Conservation (phyloP, 495 filamentous ascomycete genomes). For the Penicillium arizonense region DNA sequence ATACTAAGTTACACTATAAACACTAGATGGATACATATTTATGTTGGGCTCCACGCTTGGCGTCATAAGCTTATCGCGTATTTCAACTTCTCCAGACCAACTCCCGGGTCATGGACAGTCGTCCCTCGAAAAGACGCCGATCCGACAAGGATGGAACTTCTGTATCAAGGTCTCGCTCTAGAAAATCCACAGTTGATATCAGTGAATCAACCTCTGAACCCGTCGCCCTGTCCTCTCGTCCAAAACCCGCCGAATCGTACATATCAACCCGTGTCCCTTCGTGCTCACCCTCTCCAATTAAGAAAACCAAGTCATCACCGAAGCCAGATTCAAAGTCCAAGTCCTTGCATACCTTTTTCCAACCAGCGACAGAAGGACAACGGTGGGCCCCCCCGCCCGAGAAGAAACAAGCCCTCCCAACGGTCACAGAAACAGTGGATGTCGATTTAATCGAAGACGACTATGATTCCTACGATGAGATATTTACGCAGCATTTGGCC, state of each 20-base stretch:
- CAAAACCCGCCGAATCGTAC: slow-evolving; percentile 14
- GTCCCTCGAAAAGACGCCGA: slow-evolving; percentile 47
- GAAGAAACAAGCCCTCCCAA: slow-evolving; percentile 9
- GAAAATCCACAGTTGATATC: no score
- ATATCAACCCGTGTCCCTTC: slow-evolving; percentile 9
- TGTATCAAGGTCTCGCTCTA: neutral
- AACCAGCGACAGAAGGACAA: slow-evolving; percentile 25
- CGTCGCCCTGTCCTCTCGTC: slow-evolving; percentile 11
- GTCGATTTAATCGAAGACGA: slow-evolving; percentile 52
- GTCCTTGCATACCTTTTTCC: slow-evolving; percentile 23
- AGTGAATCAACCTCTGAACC: slow-evolving; percentile 3
- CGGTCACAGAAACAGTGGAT: slow-evolving; percentile 18
- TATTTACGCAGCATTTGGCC: slow-evolving; percentile 28
- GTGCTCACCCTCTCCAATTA: slow-evolving; percentile 21
- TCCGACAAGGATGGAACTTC: slow-evolving; percentile 6
- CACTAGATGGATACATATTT: neutral
- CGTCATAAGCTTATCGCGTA: slow-evolving; percentile 20
- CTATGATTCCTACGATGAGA: slow-evolving; percentile 49
- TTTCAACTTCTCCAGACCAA: slow-evolving; percentile 8
- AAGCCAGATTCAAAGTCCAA: slow-evolving; percentile 12
- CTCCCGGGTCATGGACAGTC: slow-evolving; percentile 38
- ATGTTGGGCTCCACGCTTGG: slow-evolving; percentile 4
- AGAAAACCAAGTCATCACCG: slow-evolving; percentile 7
- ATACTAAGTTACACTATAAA: no score
- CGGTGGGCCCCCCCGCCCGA: slow-evolving; percentile 34